Evolutionary conservation across 352 stramenopile species (phyloP), one percentile per base, ranked within the genome.

Genomic region (Elongisporangium anandrum): DNA sequence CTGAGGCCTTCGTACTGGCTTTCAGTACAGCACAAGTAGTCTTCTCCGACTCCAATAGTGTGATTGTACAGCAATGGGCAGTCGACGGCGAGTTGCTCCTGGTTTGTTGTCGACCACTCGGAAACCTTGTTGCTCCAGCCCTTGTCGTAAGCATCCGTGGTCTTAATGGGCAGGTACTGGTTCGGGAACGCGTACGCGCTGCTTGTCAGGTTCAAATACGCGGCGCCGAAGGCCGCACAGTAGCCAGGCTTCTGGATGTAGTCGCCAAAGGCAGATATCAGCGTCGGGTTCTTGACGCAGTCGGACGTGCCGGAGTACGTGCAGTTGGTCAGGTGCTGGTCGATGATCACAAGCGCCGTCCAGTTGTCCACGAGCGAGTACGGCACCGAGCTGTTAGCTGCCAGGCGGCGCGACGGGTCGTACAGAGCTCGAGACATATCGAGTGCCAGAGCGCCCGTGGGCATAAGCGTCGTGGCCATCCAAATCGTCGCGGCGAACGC

Each of bases 21-120:
- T 59, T 94, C 82, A 0, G 85, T 92, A 63, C 85, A 94, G 66
- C 85, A 94, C 13, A 94, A 50, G 16, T 83, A 71, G 39, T 90
- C 73, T 41, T 87, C 45, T 17, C 64, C 70, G 24, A 66, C 64
- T 20, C 55, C 48, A 41, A 91, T 66, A 17, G 75, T 87, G 21
- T 83, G 66, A 15, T 87, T 76, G 61, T 91, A 94, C 48, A 94
- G 60, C 24, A 90, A 15, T 6, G 82, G 77, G 45, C 85, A 94
- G 57, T 92, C 82, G n/a, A 68, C 54, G 51, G 87, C 66, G 61
- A 94, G 91, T 38, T 81, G 74, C 2, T 75, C 68, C 49, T 86
- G 70, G 60, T 89, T 92, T 10, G 45, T 56, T 26, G 60, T 54
- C 8, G 70, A 78, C 82, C 85, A 94, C 51, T 81, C 56, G 9